Evolutionary conservation across 805 yeast species (phyloP), one percentile per base, ranked within the genome.

Genomic region (Gaillardinia entomophila): DNA sequence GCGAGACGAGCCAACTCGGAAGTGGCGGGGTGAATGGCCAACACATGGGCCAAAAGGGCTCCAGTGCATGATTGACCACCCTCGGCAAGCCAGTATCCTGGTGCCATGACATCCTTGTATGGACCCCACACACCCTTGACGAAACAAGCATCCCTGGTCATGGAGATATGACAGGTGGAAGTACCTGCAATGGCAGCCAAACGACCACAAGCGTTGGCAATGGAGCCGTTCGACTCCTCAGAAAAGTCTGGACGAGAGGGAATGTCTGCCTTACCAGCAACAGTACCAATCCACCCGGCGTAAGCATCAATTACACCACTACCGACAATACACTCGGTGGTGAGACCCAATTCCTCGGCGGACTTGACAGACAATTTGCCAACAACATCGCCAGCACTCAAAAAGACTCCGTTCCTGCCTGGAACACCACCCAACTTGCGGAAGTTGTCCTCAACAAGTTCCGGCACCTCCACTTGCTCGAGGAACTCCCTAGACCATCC

Each of bases 1-100:
- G 96, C 78, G 23, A 75, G 60, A 38, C 70, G 73, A 11, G 77
- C 73, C 33, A 90, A 70, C 50, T 85, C 87, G 2, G 76, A 65
- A 45, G 79, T 78, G 0, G 97, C 95, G 0, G 97, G 96, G 53
- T 92, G 97, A 7, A 85, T 81, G 10, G 85, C 71, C 40, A 92
- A 60, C 12, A 90, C 90, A 57, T 86, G 95, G 2, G 92, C 90
- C 42, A 92, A 70, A 25, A 92, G 71, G 19, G 94, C 96, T 46
- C 98, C 98, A 2, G 98, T 92, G 54, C 96, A 84, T 12, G 94
- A 82, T 59, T 92, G 98, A n/a, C 98, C 98, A 53, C 98, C 98
- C 62, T 92, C 98, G 11, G 97, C 96, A 42, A 89, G 70, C 97
- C 97, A 92, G 50, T 69, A 81, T 4, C 79, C 87, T 18, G 83